phyloP scores from a whole-genome alignment of 2,329 filamentous ascomycete species.

The Bimuria novae-zelandiae region DNA sequence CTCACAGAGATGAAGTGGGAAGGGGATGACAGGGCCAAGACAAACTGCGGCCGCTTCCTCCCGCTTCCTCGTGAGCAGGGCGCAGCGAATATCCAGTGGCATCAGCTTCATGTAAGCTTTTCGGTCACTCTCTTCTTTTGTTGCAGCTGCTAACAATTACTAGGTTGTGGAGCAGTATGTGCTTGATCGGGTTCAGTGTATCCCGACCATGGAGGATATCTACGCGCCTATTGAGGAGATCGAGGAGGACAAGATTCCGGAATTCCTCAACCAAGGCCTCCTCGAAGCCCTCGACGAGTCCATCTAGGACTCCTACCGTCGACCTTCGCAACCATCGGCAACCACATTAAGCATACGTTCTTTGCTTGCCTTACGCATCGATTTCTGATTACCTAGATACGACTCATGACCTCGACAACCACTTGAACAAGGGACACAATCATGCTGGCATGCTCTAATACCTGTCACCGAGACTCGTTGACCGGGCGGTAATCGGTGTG shows the following conservation, averaged over 20 bases:
- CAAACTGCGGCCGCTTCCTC: constrained; percentile 48
- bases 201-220: constrained; percentile 45
- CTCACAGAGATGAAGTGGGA: constrained; percentile 53
- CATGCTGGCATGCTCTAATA: background rate
- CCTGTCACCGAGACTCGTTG: constrained; percentile 6
- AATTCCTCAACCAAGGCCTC: constrained; percentile 32
- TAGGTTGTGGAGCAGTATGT: constrained; percentile 40
- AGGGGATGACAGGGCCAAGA: constrained; percentile 53
- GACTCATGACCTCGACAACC: background rate
- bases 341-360: background rate
- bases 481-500: constrained; percentile 1
- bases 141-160: background rate
- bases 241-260: constrained; percentile 30
- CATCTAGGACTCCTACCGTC: constrained; percentile 14
- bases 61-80: constrained; percentile 50
- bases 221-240: constrained; percentile 46
- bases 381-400: constrained; percentile 9
- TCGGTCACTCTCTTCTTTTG: too few species aligned
- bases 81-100: constrained; percentile 49
- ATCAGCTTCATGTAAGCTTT: constrained; percentile 37
- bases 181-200: constrained; percentile 45
- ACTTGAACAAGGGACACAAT: background rate
- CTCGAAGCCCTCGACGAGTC: constrained; percentile 34
- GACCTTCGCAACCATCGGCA: background rate
- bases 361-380: constrained; percentile 8